Percentiles rank a stretch among this genome's conserved stretches.
These are phyloP conservation scores for Cardamine resedifolia DNA, from an alignment of 345 rosid genomes.

Conservation along the genomic window DNA sequence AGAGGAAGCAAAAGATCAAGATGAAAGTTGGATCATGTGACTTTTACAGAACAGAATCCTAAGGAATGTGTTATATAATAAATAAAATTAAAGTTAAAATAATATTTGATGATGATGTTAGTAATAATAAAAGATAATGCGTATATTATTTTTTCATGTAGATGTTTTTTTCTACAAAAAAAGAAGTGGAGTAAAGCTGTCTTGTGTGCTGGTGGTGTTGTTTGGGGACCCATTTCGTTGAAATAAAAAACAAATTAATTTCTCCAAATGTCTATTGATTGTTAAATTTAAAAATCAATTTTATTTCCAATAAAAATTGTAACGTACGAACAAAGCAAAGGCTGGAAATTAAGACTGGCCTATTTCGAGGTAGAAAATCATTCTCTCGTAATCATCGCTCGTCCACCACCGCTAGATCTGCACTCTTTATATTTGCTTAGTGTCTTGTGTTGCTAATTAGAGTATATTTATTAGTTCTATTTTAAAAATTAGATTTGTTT, in stretches of 20 bases:
- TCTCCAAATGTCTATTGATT: slow-evolving; percentile 14
- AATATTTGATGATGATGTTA: slow-evolving; percentile 35
- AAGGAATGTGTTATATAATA: slow-evolving; percentile 38
- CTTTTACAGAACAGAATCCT: slow-evolving; percentile 44
- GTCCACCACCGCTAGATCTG: slow-evolving; percentile 29
- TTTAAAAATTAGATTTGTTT: not conserved
- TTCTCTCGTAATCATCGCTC: slow-evolving; percentile 41
- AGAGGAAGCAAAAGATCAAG: slow-evolving; percentile 38
- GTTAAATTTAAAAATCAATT: not conserved
- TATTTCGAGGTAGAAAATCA: slow-evolving; percentile 37
- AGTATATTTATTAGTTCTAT: slow-evolving; percentile 7
- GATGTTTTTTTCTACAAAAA: not conserved
- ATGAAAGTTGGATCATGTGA: slow-evolving; percentile 43
- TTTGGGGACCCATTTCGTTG: slow-evolving; percentile 37
- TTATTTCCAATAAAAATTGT: slow-evolving; percentile 7
- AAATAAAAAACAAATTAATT: slow-evolving; percentile 11
- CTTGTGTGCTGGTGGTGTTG: slow-evolving; percentile 40
- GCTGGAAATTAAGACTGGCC: slow-evolving; percentile 19
- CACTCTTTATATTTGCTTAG: slow-evolving; percentile 13
- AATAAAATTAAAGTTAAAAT: not conserved
- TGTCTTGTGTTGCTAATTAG: slow-evolving; percentile 27
- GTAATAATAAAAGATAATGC: slow-evolving; percentile 35
- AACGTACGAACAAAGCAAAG: slow-evolving; percentile 40
- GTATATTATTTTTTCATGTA: not conserved
- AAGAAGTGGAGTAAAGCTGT: slow-evolving; percentile 43